A percentile compares a stretch with the other conserved stretches of the same genome.
These are phyloP conservation scores for Periconia sp. DNA, from an alignment of 2,329 filamentous ascomycete species.

Conservation along the genomic window DNA sequence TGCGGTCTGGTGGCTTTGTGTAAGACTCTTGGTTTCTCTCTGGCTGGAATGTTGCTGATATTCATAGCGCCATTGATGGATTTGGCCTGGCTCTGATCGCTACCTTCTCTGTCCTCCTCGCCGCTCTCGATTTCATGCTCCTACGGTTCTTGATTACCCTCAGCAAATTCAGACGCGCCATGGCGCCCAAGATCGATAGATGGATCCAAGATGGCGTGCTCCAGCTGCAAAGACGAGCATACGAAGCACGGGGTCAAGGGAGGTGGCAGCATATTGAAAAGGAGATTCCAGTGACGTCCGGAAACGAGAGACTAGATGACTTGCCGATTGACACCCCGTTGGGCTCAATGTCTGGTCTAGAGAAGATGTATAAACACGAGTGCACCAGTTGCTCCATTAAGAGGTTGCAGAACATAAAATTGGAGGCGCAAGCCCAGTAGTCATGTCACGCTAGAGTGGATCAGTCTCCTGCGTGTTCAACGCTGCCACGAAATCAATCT, in stretches of 20 bases:
- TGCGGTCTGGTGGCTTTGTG: conserved; percentile 20
- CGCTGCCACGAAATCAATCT: too few species aligned
- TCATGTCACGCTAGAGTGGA: too few species aligned
- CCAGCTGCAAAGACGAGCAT: conserved; percentile 27
- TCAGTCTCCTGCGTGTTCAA: too few species aligned
- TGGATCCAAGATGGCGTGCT: conserved; percentile 31
- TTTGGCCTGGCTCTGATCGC: conserved; percentile 22
- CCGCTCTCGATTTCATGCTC: conserved; percentile 14
- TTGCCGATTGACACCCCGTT: too few species aligned
- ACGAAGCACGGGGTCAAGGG: conserved; percentile 18
- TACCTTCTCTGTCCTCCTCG: conserved; percentile 12
- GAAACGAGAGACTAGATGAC: too few species aligned
- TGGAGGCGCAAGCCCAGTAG: too few species aligned
- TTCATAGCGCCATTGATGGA: conserved; percentile 22
- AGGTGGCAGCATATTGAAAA: conserved; percentile 16
- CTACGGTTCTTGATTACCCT: conserved; percentile 21
- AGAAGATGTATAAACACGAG: too few species aligned
- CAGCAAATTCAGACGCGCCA: conserved; percentile 10
- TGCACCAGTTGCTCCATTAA: too few species aligned
- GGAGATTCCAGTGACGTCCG: conserved; percentile 20
- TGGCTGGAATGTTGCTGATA: neutral
- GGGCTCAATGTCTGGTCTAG: too few species aligned
- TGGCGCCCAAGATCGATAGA: conserved; percentile 23
- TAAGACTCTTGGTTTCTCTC: conserved; percentile 11
- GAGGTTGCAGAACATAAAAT: too few species aligned